Evolutionary conservation across 2,329 filamentous ascomycete genomes (phyloP), one percentile per base, ranked within the genome.

Genomic region (Pseudogymnoascus sp.): DNA sequence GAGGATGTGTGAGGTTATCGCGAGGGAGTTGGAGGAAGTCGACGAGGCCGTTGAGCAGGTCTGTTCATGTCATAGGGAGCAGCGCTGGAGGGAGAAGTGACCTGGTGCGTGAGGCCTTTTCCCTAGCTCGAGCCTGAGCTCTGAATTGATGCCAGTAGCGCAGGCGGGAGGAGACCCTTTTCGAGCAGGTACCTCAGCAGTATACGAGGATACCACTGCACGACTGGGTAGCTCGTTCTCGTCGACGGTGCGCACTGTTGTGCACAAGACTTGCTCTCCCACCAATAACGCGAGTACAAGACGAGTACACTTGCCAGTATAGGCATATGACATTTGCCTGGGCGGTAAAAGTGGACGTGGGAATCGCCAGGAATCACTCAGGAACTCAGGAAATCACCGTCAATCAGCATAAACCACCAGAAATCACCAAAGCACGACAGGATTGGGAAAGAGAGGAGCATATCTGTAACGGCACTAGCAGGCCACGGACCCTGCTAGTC

Each of bases 371-470:
- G 7, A 47, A 28, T 28, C 22, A 22, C 22, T 22, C 22, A 22
- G 25, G 22, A 14, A 47, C n/a, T n/a, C 41, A 47, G 25, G 22
- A 2, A 47, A 28, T n/a, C 22, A 28, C 11, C 22, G 28, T 22
- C 14, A 47, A 47, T 15, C 41, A 15, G 9, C 22, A 30, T 4
- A 18, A 39, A 39, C 15, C 37, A n/a, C 37, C 37, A 18, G 3
- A 47, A 47, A 47, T 47, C 41, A 47, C 41, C 41, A 28, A 28
- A 47, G 41, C 41, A 28, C 41, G 41, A 47, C 22, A 47, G 41
- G 41, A 47, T 47, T 47, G 41, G 41, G 41, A 47, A 47, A 47
- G 41, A 28, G 41, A 47, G 41, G 41, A 47, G 41, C 41, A 47
- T 47, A 47, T 47, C 41, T 47, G 41, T 47, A 47, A 47, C 41